phyloP scores from a whole-genome alignment of 176 grass and related monocot species.

The Eragrostis nindensis region DNA sequence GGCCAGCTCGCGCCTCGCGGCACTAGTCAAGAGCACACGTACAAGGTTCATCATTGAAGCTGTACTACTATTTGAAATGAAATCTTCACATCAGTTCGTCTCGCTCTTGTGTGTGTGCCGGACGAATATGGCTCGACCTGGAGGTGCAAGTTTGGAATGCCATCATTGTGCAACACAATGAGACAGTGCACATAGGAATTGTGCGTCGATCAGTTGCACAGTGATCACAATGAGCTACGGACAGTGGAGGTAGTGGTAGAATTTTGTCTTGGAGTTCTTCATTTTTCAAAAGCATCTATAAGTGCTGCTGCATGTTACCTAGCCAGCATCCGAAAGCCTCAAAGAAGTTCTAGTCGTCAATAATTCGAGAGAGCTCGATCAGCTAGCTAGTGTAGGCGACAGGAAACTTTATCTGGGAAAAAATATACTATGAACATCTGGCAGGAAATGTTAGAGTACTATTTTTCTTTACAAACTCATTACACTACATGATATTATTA shows the following conservation, averaged over 20 bases:
- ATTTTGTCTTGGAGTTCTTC: neutral
- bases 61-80: neutral
- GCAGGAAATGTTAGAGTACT: too few relatives aligned
- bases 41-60: neutral
- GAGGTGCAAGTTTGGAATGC: neutral
- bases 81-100: too few relatives aligned
- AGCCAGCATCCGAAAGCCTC: neutral
- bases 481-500: too few relatives aligned
- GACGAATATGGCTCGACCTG: conserved; percentile 15
- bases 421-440: too few relatives aligned
- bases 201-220: neutral
- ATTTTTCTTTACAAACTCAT: too few relatives aligned
- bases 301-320: too few relatives aligned
- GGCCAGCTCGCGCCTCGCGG: too few relatives aligned
- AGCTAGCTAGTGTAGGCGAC: too few relatives aligned
- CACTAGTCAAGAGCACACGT: neutral
- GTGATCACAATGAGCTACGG: neutral
- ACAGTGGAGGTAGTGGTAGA: neutral
- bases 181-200: neutral
- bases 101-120: too few relatives aligned
- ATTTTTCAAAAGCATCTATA: conserved; percentile 14
- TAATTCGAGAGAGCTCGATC: too few relatives aligned
- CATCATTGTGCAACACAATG: neutral
- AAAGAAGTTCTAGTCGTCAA: neutral
- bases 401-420: too few relatives aligned